Evolutionary conservation across 495 filamentous ascomycete species (phyloP), one percentile per base, ranked within the genome.

Genomic region (Daldinia childiae): DNA sequence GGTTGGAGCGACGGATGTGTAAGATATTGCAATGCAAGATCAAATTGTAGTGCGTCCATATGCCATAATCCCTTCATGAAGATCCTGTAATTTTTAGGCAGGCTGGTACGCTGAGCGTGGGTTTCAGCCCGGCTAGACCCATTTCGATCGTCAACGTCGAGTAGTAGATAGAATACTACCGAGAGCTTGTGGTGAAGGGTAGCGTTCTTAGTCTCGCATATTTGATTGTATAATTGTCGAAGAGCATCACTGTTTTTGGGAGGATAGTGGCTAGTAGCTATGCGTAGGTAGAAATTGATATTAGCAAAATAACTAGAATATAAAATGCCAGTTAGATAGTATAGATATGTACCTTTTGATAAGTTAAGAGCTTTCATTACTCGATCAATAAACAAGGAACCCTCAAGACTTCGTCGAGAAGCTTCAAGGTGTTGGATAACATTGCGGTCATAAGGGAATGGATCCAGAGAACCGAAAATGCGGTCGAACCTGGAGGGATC

Each of bases 51-150:
- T 50, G 85, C 84, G 77, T 95, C 92, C 81, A 95, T 82, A 58
- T 90, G 84, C 91, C 92, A 94, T n/a, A 95, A 79, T 3, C 92
- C 92, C 64, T 90, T 89, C 77, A 94, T 92, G 63, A 92, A 90
- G 29, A 91, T 87, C 69, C 87, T 87, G 75, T 93, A 94, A 66
- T 89, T 90, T 21, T 84, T 78, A 0, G 92, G 91, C 32, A 86
- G 63, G 34, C 79, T 78, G 0, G 74, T 72, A 15, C 74, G 76
- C 15, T 90, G 78, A 68, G 89, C 86, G 19, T 87, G 89, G 27
- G 78, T 74, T 41, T 83, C 81, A 30, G 90, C 87, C 69, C 88
- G 87, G 7, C 81, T 79, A 3, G 79, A 76, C 6, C 72, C 78
- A n/a, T 79, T 80, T 6, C 84, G 73, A 43, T 83, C 81, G 72